These are phyloP conservation scores for Xerocomus nothofagi DNA, from an alignment of 1,284 basidiomycete species.

Conservation along the genomic window DNA sequence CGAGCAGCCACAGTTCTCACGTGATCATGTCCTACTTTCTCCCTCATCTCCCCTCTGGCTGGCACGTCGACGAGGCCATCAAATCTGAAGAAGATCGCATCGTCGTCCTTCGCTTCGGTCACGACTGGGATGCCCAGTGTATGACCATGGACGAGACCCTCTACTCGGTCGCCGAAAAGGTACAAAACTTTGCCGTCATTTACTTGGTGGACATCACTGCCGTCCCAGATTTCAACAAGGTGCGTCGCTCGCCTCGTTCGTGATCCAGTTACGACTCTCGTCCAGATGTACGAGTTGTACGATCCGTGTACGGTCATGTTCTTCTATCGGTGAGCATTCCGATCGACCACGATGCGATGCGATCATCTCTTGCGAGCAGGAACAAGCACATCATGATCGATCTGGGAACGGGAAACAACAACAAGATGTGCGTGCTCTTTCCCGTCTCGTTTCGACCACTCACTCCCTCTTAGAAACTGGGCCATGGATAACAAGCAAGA, in stretches of 20 bases:
- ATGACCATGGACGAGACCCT: constrained; percentile 99
- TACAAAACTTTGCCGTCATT: constrained; percentile 98
- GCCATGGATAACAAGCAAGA: constrained; percentile 97
- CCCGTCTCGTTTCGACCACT: neutral
- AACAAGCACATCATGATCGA: constrained; percentile 99
- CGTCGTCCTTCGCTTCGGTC: constrained; percentile 94
- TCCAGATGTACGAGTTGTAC: constrained; percentile 91
- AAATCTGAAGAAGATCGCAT: constrained; percentile 96
- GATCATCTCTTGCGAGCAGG: constrained; percentile 40
- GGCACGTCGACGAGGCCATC: constrained; percentile 98
- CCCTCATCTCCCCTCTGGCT: constrained; percentile 90
- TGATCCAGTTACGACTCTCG: neutral
- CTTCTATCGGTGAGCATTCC: constrained; percentile 78
- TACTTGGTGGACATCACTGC: constrained; percentile 96
- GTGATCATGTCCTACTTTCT: constrained; percentile 85
- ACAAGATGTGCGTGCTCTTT: constrained; percentile 80
- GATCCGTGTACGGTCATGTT: constrained; percentile 97
- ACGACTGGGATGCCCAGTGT: constrained; percentile 93
- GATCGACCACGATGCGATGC: neutral
- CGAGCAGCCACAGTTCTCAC: too few relatives aligned
- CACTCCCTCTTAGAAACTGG: constrained; percentile 74
- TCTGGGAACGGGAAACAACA: constrained; percentile 98
- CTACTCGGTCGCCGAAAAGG: constrained; percentile 89
- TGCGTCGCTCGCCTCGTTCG: too few relatives aligned
- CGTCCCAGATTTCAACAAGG: constrained; percentile 99